Percentiles rank a stretch among this genome's conserved stretches.
phyloP scores from a whole-genome alignment of 1,284 basidiomycete species.

The Cryptococcus hybrid region DNA sequence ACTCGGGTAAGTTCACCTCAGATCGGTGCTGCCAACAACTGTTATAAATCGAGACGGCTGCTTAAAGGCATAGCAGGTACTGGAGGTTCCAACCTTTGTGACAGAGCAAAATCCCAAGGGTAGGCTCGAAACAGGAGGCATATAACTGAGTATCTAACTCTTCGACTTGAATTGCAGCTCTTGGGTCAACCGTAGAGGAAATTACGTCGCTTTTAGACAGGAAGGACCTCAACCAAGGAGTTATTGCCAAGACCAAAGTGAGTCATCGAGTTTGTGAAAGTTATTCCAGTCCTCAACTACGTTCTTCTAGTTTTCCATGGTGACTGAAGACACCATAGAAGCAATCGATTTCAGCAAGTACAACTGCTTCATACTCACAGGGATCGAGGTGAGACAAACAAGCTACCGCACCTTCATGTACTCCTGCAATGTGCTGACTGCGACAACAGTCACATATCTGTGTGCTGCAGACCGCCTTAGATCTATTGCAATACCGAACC shows the following conservation, averaged over 20 bases:
- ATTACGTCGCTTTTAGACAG: constrained; percentile 1
- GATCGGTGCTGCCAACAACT: too few relatives aligned
- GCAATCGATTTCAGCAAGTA: constrained; percentile 54
- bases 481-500: constrained; percentile 53
- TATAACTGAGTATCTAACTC: neutral
- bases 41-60: neutral
- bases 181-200: constrained; percentile 12
- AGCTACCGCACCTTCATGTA: neutral
- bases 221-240: constrained; percentile 30
- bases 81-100: constrained; percentile 59
- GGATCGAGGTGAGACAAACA: constrained; percentile 61
- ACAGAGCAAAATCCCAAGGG: constrained; percentile 84
- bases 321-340: constrained; percentile 62
- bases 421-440: neutral
- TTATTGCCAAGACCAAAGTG: constrained; percentile 45
- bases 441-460: constrained; percentile 71
- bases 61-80: neutral
- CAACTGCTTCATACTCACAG: constrained; percentile 70
- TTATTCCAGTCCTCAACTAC: constrained; percentile 44
- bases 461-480: constrained; percentile 75
- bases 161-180: constrained; percentile 2
- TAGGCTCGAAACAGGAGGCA: constrained; percentile 26
- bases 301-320: constrained; percentile 74
- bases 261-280: neutral
- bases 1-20: constrained; percentile 59